These are phyloP conservation scores for Pseudogymnoascus sp. DNA, from an alignment of 2,329 filamentous ascomycete genomes.

Conservation along the genomic window DNA sequence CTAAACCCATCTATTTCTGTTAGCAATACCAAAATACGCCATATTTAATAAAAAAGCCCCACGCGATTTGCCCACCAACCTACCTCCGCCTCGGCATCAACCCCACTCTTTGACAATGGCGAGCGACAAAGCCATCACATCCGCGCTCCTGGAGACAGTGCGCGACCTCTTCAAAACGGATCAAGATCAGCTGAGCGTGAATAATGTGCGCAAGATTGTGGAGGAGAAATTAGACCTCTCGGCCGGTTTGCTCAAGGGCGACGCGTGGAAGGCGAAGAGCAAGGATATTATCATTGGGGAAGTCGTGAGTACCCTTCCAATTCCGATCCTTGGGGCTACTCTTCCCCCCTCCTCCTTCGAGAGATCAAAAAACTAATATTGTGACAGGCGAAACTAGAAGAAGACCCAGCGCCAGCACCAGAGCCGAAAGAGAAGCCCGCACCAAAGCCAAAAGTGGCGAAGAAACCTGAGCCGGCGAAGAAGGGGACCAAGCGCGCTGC, in stretches of 20 bases:
- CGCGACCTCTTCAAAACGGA: slow-evolving; percentile 36
- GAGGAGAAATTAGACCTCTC: slow-evolving; percentile 43
- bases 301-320: slow-evolving; percentile 39
- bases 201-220: slow-evolving; percentile 45
- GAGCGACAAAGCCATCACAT: slow-evolving; percentile 36
- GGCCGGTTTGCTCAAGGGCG: slow-evolving; percentile 42
- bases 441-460: slow-evolving; percentile 13
- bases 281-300: slow-evolving; percentile 48
- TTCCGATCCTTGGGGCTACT: slow-evolving; percentile 11
- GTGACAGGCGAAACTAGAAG: slow-evolving; percentile 14
- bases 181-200: slow-evolving; percentile 46
- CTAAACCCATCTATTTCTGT: too few species aligned
- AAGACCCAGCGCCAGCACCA: neutral
- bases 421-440: slow-evolving; percentile 11
- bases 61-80: neutral
- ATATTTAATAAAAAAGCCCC: neutral
- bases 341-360: neutral
- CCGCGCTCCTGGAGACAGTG: slow-evolving; percentile 41
- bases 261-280: slow-evolving; percentile 51
- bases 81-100: neutral
- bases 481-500: slow-evolving; percentile 29
- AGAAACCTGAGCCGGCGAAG: slow-evolving; percentile 44
- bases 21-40: neutral
- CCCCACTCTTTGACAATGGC: slow-evolving; percentile 27
- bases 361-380: slow-evolving; percentile 14